Conservation (phyloP, 192 early-diverging fungal species). For the Linnemannia elongata region DNA sequence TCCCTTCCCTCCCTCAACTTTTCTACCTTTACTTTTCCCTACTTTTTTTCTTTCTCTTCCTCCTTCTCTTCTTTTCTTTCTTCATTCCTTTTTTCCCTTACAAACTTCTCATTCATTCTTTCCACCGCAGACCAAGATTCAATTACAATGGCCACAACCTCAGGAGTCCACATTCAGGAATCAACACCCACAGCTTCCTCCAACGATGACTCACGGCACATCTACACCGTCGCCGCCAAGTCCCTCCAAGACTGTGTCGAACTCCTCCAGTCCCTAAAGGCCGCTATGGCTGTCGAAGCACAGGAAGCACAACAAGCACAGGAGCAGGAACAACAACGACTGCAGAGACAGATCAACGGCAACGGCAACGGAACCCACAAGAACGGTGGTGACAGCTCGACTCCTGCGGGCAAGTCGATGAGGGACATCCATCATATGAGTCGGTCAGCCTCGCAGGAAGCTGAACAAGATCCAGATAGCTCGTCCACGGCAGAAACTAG, state of each 20-base stretch:
- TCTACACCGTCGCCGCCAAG: slow-evolving; percentile 39
- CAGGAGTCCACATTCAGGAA: neutral
- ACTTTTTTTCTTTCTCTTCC: neutral
- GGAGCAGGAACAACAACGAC: slow-evolving; percentile 4
- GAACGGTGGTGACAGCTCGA: neutral
- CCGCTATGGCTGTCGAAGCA: slow-evolving; percentile 26
- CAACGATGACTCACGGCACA: slow-evolving; percentile 12
- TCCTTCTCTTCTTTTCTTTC: neutral
- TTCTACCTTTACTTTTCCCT: neutral
- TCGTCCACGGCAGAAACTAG: neutral
- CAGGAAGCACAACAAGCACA: slow-evolving; percentile 9
- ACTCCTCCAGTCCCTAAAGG: slow-evolving; percentile 31
- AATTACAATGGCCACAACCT: neutral
- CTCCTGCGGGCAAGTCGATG: neutral
- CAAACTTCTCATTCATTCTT: neutral
- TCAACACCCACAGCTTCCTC: neutral
- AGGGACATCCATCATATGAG: slow-evolving; percentile 33
- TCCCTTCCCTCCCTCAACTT: neutral
- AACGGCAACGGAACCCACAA: neutral
- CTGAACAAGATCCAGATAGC: neutral
- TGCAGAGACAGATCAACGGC: neutral
- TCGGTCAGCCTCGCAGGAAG: slow-evolving; percentile 19
- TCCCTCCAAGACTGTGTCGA: slow-evolving; percentile 41
- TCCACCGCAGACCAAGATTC: neutral
- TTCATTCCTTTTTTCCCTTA: neutral